Evolutionary conservation across 768 basidiomycete species (phyloP).

Genomic region (Rhodocollybia butyracea): DNA sequence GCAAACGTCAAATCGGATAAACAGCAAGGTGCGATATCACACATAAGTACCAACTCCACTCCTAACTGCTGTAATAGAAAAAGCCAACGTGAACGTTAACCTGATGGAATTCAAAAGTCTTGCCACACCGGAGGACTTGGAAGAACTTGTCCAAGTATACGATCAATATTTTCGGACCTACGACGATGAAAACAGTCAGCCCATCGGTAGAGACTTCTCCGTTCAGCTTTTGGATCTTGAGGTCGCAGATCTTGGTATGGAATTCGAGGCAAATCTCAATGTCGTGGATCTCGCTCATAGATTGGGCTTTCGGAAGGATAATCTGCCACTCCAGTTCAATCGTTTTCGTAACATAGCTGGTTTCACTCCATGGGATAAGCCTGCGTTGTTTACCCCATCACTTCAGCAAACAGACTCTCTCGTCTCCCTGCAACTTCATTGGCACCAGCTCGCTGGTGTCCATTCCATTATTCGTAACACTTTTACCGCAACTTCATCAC

Average conservation of each 20-base stretch:
- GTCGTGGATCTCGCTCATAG: not conserved
- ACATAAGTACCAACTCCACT: not conserved
- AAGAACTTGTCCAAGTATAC: not conserved
- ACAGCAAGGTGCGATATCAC: not conserved
- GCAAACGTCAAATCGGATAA: not conserved
- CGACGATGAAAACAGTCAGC: not conserved
- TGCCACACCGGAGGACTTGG: not conserved
- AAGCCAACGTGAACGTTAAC: not conserved
- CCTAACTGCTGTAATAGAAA: not conserved
- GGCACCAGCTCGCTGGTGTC: conserved; percentile 2
- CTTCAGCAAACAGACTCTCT: not conserved
- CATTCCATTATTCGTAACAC: not conserved
- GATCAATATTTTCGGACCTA: not conserved
- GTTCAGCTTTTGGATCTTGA: not conserved
- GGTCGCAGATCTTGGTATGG: not conserved
- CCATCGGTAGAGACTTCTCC: not conserved
- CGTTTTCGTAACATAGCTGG: not conserved
- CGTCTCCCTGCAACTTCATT: not conserved
- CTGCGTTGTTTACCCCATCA: not conserved
- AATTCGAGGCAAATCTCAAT: not conserved
- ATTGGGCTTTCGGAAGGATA: not conserved
- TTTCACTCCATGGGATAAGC: not conserved
- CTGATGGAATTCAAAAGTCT: not conserved
- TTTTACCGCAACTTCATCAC: not conserved
- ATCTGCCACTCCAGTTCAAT: conserved; percentile 1